Evolutionary conservation across 75 land plant species (phyloP), one percentile per base, ranked within the genome.

Genomic region (Picea glauca): DNA sequence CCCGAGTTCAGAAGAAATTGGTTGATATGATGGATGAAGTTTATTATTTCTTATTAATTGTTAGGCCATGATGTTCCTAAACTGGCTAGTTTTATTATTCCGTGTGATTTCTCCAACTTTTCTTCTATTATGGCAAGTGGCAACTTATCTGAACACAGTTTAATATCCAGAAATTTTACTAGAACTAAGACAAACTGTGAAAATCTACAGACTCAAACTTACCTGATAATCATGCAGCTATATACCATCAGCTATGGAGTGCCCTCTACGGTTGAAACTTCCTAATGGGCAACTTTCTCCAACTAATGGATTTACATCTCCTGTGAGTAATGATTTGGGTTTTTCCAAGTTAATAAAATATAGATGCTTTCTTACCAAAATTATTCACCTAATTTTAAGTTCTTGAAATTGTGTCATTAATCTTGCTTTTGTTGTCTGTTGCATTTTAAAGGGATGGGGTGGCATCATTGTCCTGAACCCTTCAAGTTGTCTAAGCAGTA

Each of bases 221-320:
- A 54, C 54, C 59, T 54, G 31, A 13, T 70, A 35, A 59, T 54
- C 60, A 38, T 84, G 78, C 80, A 96, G 99, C 26, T 96, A 92
- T 86, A 81, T 96, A 62, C 98, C 99, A 83, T 87, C 93, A 46
- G 91, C 87, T 46, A 76, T 74, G 60, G 99, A 96, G 77, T 96
- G 98, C 79, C 99, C 99, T 65, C 89, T 96, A 58, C 77, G 78
- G 2, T 61, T 94, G 75, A 85, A 88, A 72, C 90, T 90, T 76
- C 90, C 93, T 58, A 78, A 80, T 84, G 95, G 93, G 60, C 82
- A 88, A 17, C 70, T 92, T 72, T 92, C 98, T 11, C 33, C 64
- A 60, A 94, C 95, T 30, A 92, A 96, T 84, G 93, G 94, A 32
- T 96, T 91, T 79, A 91, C 89, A 70, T 96, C 99, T 75, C 99